Evolutionary conservation across 2,329 filamentous ascomycete genomes (phyloP).

Genomic region (Colletotrichum camelliae): DNA sequence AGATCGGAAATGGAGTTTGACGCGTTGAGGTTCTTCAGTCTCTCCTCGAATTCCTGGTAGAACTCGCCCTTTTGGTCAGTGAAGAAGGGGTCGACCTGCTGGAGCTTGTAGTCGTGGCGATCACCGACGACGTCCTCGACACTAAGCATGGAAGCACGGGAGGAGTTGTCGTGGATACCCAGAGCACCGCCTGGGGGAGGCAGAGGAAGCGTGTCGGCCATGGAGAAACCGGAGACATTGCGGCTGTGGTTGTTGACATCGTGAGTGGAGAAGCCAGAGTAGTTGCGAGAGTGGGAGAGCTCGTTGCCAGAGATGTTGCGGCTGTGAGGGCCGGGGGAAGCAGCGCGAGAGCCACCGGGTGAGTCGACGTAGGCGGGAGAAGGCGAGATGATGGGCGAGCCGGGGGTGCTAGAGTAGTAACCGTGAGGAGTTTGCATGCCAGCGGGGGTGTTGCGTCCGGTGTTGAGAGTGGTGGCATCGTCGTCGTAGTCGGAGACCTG

Average conservation of each 20-base stretch:
- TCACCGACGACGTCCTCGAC: conserved; percentile 64
- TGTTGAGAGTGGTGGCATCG: conserved; percentile 17
- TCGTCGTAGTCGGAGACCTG: conserved; percentile 20
- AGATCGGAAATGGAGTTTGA: conserved; percentile 62
- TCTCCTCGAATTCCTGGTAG: conserved; percentile 62
- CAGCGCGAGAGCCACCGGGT: conserved; percentile 7
- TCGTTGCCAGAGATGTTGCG: neutral
- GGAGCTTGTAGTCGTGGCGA: conserved; percentile 66
- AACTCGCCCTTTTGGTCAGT: conserved; percentile 69
- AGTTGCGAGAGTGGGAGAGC: conserved; percentile 22
- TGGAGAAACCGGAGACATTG: conserved; percentile 14
- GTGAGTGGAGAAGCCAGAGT: conserved; percentile 10
- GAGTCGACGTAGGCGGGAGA: conserved; percentile 13
- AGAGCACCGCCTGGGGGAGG: conserved; percentile 14
- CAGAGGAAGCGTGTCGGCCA: conserved; percentile 31
- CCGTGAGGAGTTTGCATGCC: conserved; percentile 10
- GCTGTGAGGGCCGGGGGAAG: conserved; percentile 5
- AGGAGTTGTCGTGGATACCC: conserved; percentile 21
- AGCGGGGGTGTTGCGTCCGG: conserved; percentile 14
- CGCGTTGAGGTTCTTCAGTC: conserved; percentile 57
- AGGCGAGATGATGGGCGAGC: conserved; percentile 16
- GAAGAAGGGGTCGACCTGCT: conserved; percentile 72
- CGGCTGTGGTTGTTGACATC: conserved; percentile 4
- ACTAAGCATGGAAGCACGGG: conserved; percentile 52
- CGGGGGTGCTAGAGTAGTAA: conserved; percentile 12